A percentile compares a stretch with the other conserved stretches of the same genome.
Evolutionary conservation across 257 asterid genomes (phyloP).

Genomic region (Lycium ferocissimum): DNA sequence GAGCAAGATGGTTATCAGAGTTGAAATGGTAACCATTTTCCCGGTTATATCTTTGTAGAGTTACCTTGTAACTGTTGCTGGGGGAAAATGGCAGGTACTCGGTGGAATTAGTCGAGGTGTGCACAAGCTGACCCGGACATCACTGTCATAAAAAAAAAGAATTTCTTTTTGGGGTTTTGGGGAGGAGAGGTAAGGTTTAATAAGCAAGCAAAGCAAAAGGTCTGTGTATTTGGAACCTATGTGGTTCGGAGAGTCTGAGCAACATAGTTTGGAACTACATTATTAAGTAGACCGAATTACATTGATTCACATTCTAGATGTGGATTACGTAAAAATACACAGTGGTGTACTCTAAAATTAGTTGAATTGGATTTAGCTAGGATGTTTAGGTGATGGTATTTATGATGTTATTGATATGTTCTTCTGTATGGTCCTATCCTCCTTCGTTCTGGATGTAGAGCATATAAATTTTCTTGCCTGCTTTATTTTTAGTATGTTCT

Average conservation of each 20-base stretch:
- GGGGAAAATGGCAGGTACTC: too few relatives aligned
- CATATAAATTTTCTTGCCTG: background rate
- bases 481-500: conserved; percentile 23
- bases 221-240: background rate
- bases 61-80: too few relatives aligned
- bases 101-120: too few relatives aligned
- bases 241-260: too few relatives aligned
- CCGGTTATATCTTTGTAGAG: too few relatives aligned
- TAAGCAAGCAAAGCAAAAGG: background rate
- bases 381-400: background rate
- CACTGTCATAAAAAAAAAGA: too few relatives aligned
- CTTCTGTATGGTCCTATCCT: background rate
- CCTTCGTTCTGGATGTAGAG: background rate
- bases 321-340: background rate
- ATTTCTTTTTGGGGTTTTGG: too few relatives aligned
- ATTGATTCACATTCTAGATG: background rate
- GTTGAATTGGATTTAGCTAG: conserved; percentile 5
- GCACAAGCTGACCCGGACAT: too few relatives aligned
- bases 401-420: background rate
- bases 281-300: too few relatives aligned
- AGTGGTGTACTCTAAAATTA: background rate
- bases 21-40: too few relatives aligned
- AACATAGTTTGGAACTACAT: too few relatives aligned
- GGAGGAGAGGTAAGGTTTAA: background rate
- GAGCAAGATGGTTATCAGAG: conserved; percentile 75